phyloP scores from a whole-genome alignment of 73 alveolate species.

The Halteria grandinella region DNA sequence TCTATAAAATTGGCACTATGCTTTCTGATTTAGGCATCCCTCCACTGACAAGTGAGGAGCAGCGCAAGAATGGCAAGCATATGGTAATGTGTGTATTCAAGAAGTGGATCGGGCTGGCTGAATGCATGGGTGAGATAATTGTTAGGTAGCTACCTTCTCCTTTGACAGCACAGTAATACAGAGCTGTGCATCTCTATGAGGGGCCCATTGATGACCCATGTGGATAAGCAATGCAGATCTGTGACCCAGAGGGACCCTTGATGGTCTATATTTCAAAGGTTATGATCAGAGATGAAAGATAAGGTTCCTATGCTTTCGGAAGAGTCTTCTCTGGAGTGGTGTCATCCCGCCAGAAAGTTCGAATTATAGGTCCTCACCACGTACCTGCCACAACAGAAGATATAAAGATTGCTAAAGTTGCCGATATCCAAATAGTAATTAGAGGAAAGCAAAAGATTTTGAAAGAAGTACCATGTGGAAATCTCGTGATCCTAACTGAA shows the following conservation, averaged over 20 bases:
- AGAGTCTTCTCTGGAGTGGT: slow-evolving; percentile 68
- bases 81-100: slow-evolving; percentile 79
- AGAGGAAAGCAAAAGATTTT: slow-evolving; percentile 58
- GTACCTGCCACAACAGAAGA: slow-evolving; percentile 51
- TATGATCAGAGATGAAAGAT: slow-evolving; percentile 91
- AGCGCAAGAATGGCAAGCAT: slow-evolving; percentile 67
- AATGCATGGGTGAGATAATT: slow-evolving; percentile 85
- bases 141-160: slow-evolving; percentile 96
- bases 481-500: slow-evolving; percentile 51
- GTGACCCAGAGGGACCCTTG: slow-evolving; percentile 98
- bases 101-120: slow-evolving; percentile 94
- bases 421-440: slow-evolving; percentile 39
- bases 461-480: slow-evolving; percentile 69
- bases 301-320: slow-evolving; percentile 84
- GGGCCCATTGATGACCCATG: slow-evolving; percentile 93
- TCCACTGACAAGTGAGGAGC: slow-evolving; percentile 69
- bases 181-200: slow-evolving; percentile 87
- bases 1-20: slow-evolving; percentile 56
- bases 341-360: slow-evolving; percentile 41
- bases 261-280: slow-evolving; percentile 94
- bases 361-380: slow-evolving; percentile 67
- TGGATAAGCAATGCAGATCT: slow-evolving; percentile 88
- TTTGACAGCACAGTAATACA: slow-evolving; percentile 82
- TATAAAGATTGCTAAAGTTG: slow-evolving; percentile 15
- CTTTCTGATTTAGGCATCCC: slow-evolving; percentile 67